Evolutionary conservation across 148 eudicot genomes (phyloP).

Genomic region (Vaccinium corymbosum): DNA sequence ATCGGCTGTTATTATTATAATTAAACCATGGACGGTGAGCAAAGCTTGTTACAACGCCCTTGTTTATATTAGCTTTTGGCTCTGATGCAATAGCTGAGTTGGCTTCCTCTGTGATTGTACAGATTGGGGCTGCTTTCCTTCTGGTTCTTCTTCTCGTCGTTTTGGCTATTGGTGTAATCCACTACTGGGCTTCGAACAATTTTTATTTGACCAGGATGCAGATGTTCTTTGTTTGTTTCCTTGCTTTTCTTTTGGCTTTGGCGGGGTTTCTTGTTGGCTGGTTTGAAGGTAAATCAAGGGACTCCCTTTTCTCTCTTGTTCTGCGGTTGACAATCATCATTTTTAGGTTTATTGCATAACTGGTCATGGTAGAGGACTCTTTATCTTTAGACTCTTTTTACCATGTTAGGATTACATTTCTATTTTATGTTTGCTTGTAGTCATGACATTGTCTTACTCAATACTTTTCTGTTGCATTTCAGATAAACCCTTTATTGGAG

Average conservation of each 20-base stretch:
- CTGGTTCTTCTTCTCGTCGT: constrained; percentile 80
- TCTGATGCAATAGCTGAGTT: constrained; percentile 13
- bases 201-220: constrained; percentile 89
- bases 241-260: constrained; percentile 86
- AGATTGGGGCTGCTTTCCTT: constrained; percentile 95
- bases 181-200: constrained; percentile 96
- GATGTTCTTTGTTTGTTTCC: constrained; percentile 89
- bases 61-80: constrained; percentile 10
- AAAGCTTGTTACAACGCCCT: constrained; percentile 7
- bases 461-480: constrained; percentile 23
- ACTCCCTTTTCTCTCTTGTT: background rate
- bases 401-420: background rate
- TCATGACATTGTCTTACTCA: constrained; percentile 6
- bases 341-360: constrained; percentile 4
- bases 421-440: constrained; percentile 1
- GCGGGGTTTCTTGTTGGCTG: constrained; percentile 91
- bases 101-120: constrained; percentile 29
- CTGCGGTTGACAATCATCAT: constrained; percentile 13
- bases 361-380: background rate
- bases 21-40: constrained; percentile 93
- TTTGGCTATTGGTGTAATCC: constrained; percentile 89
- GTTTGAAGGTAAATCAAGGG: constrained; percentile 58
- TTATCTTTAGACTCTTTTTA: background rate
- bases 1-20: constrained; percentile 71
- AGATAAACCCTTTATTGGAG: constrained; percentile 89